A percentile compares a stretch with the other conserved stretches of the same genome.
Evolutionary conservation across 1,284 basidiomycete genomes (phyloP).

Genomic region (Caloboletus firmus): DNA sequence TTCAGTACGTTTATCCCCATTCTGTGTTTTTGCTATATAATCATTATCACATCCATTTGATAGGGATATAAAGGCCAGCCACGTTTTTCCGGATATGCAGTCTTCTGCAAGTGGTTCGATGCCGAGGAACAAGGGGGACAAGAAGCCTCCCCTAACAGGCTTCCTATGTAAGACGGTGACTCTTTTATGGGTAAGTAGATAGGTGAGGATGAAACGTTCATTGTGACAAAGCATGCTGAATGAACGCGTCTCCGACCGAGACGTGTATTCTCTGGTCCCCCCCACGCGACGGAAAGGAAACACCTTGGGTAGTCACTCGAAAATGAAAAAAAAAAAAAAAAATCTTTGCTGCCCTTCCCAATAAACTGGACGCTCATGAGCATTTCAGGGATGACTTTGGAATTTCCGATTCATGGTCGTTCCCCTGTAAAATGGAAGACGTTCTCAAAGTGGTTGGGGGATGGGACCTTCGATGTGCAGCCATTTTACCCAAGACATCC

Average conservation of each 20-base stretch:
- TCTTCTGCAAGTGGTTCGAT: slow-evolving; percentile 28
- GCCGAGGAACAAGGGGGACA: slow-evolving; percentile 20
- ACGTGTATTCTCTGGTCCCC: slow-evolving; percentile 18
- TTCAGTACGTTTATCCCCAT: slow-evolving; percentile 21
- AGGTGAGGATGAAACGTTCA: slow-evolving; percentile 3
- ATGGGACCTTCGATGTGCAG: slow-evolving; percentile 28
- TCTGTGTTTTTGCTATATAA: not conserved
- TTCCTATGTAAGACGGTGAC: slow-evolving; percentile 22
- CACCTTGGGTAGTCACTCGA: slow-evolving; percentile 23
- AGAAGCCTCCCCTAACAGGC: slow-evolving; percentile 24
- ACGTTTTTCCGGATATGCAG: slow-evolving; percentile 23
- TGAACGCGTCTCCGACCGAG: slow-evolving; percentile 1
- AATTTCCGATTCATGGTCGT: slow-evolving; percentile 24
- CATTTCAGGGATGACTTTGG: slow-evolving; percentile 16
- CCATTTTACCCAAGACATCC: slow-evolving; percentile 15
- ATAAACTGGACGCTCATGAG: not conserved
- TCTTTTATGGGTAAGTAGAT: slow-evolving; percentile 11
- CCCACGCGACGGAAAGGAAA: slow-evolving; percentile 16
- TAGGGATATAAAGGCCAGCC: slow-evolving; percentile 29
- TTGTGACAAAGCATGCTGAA: slow-evolving; percentile 4
- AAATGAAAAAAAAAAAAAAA: not conserved
- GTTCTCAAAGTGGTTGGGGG: slow-evolving; percentile 16
- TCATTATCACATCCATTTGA: slow-evolving; percentile 2
- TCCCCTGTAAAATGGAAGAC: slow-evolving; percentile 22
- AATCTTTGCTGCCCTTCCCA: not conserved